Conservation (phyloP, 116 monocot genomes). For the Iris pallida region DNA sequence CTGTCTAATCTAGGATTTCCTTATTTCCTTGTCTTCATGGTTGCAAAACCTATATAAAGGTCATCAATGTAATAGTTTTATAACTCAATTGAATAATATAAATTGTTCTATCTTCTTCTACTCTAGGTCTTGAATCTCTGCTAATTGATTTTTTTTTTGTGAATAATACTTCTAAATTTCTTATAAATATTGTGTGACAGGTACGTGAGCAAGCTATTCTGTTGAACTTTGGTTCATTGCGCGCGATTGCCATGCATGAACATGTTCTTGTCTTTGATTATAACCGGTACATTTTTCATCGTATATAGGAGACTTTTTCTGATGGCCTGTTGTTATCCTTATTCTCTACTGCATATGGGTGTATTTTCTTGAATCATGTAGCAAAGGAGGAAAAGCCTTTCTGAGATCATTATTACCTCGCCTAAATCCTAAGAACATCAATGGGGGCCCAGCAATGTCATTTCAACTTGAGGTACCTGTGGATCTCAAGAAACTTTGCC, state of each 20-base stretch:
- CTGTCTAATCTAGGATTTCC: no score
- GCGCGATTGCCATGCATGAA: constrained; percentile 91
- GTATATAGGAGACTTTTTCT: background rate
- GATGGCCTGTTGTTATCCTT: background rate
- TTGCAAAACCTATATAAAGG: no score
- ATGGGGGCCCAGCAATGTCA: constrained; percentile 67
- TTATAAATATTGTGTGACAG: constrained; percentile 26
- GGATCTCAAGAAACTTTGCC: background rate
- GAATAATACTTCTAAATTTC: background rate
- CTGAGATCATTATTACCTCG: constrained; percentile 70
- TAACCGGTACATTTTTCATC: constrained; percentile 40
- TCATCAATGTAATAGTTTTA: no score
- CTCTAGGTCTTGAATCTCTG: no score
- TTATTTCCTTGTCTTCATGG: no score
- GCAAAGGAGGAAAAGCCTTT: constrained; percentile 85
- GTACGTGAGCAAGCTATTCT: constrained; percentile 86
- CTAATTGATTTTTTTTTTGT: no score
- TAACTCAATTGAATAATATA: no score
- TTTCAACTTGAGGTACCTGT: constrained; percentile 86
- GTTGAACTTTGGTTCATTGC: constrained; percentile 82
- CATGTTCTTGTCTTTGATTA: constrained; percentile 83
- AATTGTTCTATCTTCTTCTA: no score
- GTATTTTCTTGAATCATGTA: constrained; percentile 23
- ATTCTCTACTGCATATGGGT: background rate
- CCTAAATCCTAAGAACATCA: constrained; percentile 57